Conservation (phyloP, 225 moss, liverwort and hornwort genomes). For the Sphagnum contortum region DNA sequence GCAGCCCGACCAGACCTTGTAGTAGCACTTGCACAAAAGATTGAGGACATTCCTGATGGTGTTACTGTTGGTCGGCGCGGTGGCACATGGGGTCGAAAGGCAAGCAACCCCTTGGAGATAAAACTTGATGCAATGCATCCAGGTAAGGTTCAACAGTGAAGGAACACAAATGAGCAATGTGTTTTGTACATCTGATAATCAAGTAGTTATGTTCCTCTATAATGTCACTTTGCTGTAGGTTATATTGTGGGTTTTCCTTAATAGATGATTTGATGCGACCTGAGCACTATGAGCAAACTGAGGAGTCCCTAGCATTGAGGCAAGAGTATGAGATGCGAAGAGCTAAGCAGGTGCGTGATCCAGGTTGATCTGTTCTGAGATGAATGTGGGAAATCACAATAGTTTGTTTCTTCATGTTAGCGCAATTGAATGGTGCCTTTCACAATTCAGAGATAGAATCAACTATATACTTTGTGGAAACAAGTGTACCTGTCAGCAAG, state of each 20-base stretch:
- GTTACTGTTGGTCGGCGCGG: slow-evolving; percentile 27
- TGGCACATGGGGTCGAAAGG: slow-evolving; percentile 38
- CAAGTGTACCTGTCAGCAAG: too few relatives aligned
- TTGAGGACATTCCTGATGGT: slow-evolving; percentile 70
- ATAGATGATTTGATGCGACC: slow-evolving; percentile 42
- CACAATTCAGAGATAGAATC: too few relatives aligned
- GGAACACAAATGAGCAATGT: neutral
- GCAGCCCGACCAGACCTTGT: slow-evolving; percentile 53
- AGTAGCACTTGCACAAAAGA: slow-evolving; percentile 46
- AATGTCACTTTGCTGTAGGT: too few relatives aligned
- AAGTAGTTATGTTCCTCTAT: too few relatives aligned
- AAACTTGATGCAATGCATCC: slow-evolving; percentile 58
- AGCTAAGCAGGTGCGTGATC: slow-evolving; percentile 35
- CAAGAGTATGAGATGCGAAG: slow-evolving; percentile 56
- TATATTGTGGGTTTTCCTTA: too few relatives aligned
- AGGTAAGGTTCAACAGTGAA: slow-evolving; percentile 19
- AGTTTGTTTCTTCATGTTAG: too few relatives aligned
- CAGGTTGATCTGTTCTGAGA: too few relatives aligned
- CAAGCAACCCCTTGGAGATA: slow-evolving; percentile 52
- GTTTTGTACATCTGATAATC: neutral
- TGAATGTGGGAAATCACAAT: too few relatives aligned
- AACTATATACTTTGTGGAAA: too few relatives aligned
- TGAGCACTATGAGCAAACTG: slow-evolving; percentile 56
- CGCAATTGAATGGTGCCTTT: too few relatives aligned
- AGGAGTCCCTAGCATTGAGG: slow-evolving; percentile 44